Evolutionary conservation across 176 grass and related monocot species (phyloP).

Genomic region (Thinopyrum elongatum): DNA sequence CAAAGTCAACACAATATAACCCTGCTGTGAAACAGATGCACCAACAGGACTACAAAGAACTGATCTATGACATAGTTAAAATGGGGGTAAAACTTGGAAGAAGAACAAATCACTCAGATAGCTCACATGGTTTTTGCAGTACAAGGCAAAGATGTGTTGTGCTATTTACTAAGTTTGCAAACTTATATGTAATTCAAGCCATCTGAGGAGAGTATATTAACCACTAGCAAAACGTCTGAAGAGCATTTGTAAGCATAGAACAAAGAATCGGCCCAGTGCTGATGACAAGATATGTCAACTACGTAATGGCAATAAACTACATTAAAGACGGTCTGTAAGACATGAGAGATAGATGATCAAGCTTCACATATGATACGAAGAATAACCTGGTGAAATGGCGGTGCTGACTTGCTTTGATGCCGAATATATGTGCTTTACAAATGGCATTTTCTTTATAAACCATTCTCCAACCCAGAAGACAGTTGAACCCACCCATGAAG

Average conservation of each 20-base stretch:
- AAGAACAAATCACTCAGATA: neutral
- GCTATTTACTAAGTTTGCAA: neutral
- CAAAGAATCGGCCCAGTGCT: neutral
- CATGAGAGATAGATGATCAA: neutral
- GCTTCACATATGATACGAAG: neutral
- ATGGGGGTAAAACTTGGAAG: neutral
- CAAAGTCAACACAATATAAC: neutral
- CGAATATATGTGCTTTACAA: constrained; percentile 92
- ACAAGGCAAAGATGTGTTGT: neutral
- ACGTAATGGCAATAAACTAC: neutral
- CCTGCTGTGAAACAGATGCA: neutral
- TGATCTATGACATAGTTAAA: neutral
- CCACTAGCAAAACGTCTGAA: neutral
- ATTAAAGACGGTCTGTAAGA: neutral
- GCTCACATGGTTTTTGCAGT: neutral
- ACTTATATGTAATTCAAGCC: neutral
- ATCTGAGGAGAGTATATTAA: neutral
- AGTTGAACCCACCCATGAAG: constrained; percentile 92
- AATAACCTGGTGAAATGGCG: constrained; percentile 94
- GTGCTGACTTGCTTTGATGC: constrained; percentile 99
- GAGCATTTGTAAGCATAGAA: neutral
- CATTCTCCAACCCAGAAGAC: constrained; percentile 97
- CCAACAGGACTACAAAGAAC: neutral
- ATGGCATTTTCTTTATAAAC: constrained; percentile 96
- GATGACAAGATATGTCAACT: neutral